These are phyloP conservation scores for Dictyostelium brefeldianum DNA, from an alignment of 78 protist species.

Conservation along the genomic window DNA sequence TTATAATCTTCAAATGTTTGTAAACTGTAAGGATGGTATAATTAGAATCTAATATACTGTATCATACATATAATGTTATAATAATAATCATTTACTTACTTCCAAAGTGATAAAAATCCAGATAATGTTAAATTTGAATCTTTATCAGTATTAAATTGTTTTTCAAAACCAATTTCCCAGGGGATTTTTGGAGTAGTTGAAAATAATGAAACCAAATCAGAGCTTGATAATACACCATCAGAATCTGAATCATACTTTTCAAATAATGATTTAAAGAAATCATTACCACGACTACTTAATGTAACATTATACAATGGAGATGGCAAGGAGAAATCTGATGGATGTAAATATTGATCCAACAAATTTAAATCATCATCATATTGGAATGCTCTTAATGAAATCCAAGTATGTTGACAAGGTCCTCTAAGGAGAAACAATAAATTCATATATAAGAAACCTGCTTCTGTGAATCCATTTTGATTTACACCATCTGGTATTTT, in stretches of 20 bases:
- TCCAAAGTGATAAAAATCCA: slow-evolving; percentile 22
- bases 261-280: slow-evolving; percentile 26
- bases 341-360: slow-evolving; percentile 5
- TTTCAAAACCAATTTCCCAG: slow-evolving; percentile 3
- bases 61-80: too few relatives aligned
- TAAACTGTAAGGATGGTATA: background rate
- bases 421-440: slow-evolving; percentile 21
- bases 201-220: slow-evolving; percentile 19
- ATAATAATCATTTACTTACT: background rate
- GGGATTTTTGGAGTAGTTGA: slow-evolving; percentile 54
- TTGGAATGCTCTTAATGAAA: slow-evolving; percentile 26
- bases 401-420: slow-evolving; percentile 47
- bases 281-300: slow-evolving; percentile 1
- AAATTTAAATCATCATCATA: slow-evolving; percentile 48
- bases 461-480: slow-evolving; percentile 26
- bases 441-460: slow-evolving; percentile 54
- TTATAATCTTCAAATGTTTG: slow-evolving; percentile 34
- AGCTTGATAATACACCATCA: slow-evolving; percentile 16
- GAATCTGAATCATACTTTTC: slow-evolving; percentile 25
- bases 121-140: background rate
- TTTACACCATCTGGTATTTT: slow-evolving; percentile 47
- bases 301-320: background rate
- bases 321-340: background rate
- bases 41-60: too few relatives aligned
- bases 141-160: background rate